Evolutionary conservation across 1,284 basidiomycete species (phyloP).

Genomic region (Ustilago shanxiensis): DNA sequence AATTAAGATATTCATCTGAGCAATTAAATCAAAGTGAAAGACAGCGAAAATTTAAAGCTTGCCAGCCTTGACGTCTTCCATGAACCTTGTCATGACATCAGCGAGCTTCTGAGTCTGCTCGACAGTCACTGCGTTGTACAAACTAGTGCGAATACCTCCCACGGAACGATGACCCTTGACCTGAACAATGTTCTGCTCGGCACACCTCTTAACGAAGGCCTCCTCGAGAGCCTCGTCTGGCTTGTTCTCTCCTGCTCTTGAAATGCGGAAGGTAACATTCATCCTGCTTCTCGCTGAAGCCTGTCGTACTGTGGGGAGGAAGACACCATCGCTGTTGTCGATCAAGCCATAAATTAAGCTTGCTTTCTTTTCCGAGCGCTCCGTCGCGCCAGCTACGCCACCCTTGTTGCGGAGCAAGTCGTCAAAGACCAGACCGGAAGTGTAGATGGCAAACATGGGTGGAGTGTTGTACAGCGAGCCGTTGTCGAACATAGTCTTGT

Average conservation of each 20-base stretch:
- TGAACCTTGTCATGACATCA: conserved; percentile 73
- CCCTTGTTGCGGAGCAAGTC: conserved; percentile 76
- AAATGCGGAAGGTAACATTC: conserved; percentile 68
- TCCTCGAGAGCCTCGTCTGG: conserved; percentile 62
- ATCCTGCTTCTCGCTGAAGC: conserved; percentile 62
- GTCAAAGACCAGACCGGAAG: conserved; percentile 86
- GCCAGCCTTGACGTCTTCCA: conserved; percentile 40
- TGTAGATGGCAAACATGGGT: conserved; percentile 90
- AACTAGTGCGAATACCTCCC: conserved; percentile 82
- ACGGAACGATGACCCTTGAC: conserved; percentile 64
- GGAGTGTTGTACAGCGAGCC: conserved; percentile 94
- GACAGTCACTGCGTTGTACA: conserved; percentile 94
- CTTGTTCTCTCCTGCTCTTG: conserved; percentile 35
- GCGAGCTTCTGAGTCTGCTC: conserved; percentile 76
- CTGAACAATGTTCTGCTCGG: conserved; percentile 57
- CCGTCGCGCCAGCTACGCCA: conserved; percentile 75
- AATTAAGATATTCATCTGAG: not conserved
- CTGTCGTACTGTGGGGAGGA: conserved; percentile 59
- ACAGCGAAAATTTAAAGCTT: conserved; percentile 19
- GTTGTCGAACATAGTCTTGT: conserved; percentile 85
- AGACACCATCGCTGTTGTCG: conserved; percentile 54
- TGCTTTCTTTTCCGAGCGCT: conserved; percentile 54
- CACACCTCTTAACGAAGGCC: conserved; percentile 59
- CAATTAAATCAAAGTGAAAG: not conserved
- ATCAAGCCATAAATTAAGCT: conserved; percentile 61